Evolutionary conservation across 2,329 filamentous ascomycete species (phyloP), one percentile per base, ranked within the genome.

Genomic region (Colletotrichum theobromicola): DNA sequence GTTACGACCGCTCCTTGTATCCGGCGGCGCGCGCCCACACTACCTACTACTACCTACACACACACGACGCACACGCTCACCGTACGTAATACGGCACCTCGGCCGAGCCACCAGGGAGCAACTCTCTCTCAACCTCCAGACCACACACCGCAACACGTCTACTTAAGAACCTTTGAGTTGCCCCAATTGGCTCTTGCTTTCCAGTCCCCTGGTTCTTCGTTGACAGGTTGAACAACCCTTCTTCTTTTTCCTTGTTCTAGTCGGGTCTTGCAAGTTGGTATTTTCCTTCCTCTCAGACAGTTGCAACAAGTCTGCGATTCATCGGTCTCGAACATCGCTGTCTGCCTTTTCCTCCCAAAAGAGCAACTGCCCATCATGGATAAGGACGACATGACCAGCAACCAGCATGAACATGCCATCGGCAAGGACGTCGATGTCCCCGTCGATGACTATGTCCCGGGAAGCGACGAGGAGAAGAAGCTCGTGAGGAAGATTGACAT

Each of bases 401-500:
- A 64, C 7, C 64, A 73, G 58, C 65, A 69, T 50, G 70, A 73
- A 28, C 65, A 73, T 64, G 70, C 70, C 42, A 42, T 73, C 13
- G 46, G 57, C 24, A 73, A 73, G 13, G 65, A 61, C 21, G 24
- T 21, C 8, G 70, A 73, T 18, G 10, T 42, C 21, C 58, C 57
- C 57, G 42, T 77, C 16, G 79, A 78, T 2, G 75, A 74, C n/a
- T 81, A 82, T 35, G 77, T 79, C 4, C 77, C 80, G 42, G 78
- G 77, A n/a, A 77, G 78, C 5, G 79, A 81, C 18, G 82, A 82
- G 72, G 82, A 84, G 75, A 81, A 79, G 72, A 79, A 77, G 55
- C 79, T 84, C 5, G 79, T 84, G 18, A 80, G 82, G 46, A 84
- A 84, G 79, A 83, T 89, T 77, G 82, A 87, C 13, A 76, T 88